Base-by-base conservation (phyloP, 140 eudicot species). In the Oenanthe javanica region DNA sequence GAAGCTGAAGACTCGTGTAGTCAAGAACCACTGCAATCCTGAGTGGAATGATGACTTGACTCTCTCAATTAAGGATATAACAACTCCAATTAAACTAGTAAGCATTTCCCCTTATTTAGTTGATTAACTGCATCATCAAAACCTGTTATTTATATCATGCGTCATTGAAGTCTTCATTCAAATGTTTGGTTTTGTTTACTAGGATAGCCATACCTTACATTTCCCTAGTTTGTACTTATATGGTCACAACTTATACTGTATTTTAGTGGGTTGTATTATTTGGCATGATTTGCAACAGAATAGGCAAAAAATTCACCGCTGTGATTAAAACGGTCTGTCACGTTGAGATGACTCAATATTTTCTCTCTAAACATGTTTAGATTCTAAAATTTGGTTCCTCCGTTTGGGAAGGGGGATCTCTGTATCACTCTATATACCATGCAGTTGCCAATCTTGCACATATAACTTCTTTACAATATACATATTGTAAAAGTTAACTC, bases 21-120 rank as follows among this genome's bases (percentile, higher is more conserved):
- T 84, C 50, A 85, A 86, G 42, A 82, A 80, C 72, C 80, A 82
- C 77, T 84, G 87, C 82, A 90, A 88, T 79, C 95, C 95, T 14
- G 84, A 49, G 73, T 90, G 95, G 95, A 55, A 90, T 70, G 92
- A 88, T 31, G 95, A 90, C 61, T 74, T 90, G 80, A 86, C 95
- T 50, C 86, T 90, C 50, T 81, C 87, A 61, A 36, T 90, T 55
- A 85, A 75, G 79, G 83, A 88, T 72, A 81, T 86, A 7, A 63
- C 78, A 69, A 70, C 63, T 77, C 88, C 89, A 25, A 78, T 90
- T 63, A 80, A 79, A 4, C 82, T 90, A 43, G 95, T 88, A 86
- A 84, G 91, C 27, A 55, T 6, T 31, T 38, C 70, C 31, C 40
- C 8, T 13, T 27, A 67, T 31, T 67, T 19, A 25, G 18, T 21